phyloP scores from a whole-genome alignment of 164 flowering plant species.

The Nymphaea thermarum region DNA sequence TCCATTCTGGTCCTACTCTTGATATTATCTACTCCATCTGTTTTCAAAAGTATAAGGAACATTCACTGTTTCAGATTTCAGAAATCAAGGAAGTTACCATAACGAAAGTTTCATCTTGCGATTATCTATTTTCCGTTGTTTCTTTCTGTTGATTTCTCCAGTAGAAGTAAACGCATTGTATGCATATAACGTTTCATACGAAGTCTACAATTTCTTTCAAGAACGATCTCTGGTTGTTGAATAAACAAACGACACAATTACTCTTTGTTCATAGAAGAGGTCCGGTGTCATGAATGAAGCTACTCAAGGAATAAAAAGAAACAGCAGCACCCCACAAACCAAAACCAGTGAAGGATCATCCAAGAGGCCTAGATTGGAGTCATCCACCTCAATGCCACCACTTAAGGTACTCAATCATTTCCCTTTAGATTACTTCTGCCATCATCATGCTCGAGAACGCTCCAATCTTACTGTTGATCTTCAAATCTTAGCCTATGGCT shows the following conservation, averaged over 20 bases:
- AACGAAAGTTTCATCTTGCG: no score
- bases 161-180: no score
- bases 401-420: constrained; percentile 41
- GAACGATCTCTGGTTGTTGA: background rate
- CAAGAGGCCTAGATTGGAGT: constrained; percentile 60
- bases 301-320: constrained; percentile 38
- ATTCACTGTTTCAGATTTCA: no score
- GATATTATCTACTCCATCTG: no score
- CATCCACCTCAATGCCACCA: constrained; percentile 65
- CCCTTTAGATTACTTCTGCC: background rate
- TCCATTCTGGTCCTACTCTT: no score
- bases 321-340: constrained; percentile 27
- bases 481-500: background rate
- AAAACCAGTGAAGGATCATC: constrained; percentile 29
- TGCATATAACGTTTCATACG: no score
- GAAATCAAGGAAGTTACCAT: no score
- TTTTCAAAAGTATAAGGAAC: no score
- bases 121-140: no score
- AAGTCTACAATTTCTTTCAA: background rate
- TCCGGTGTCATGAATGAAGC: constrained; percentile 30
- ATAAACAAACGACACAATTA: background rate
- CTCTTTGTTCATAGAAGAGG: constrained; percentile 13
- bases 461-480: background rate
- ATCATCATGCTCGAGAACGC: background rate
- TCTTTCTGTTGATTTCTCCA: no score